Evolutionary conservation across 176 grass and related monocot species (phyloP), one percentile per base, ranked within the genome.

Genomic region (Olyra latifolia): DNA sequence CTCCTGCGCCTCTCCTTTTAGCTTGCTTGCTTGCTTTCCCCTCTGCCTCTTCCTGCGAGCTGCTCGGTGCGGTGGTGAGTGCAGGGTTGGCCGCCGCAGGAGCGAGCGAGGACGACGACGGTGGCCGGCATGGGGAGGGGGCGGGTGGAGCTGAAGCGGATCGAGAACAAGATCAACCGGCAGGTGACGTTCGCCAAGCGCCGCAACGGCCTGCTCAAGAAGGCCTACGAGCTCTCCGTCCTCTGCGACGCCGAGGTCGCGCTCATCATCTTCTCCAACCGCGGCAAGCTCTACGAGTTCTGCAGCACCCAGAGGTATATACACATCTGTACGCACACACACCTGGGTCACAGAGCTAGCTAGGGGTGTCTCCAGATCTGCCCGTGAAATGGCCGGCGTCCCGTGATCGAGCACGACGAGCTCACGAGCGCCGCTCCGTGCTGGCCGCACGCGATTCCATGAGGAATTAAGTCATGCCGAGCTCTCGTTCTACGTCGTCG

Each of bases 141-240:
- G 1, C 44, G 83, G 58, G 88, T 91, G 60, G 86, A 91, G 88
- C 83, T 94, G 7, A 85, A 83, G 86, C 59, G 83, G 88, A 91
- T 91, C 74, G 88, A 94, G 88, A 88, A 94, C 92, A 88, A 88
- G 92, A 91, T 84, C 75, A 94, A 86, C 86, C 70, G 86, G 22
- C 92, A 94, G 88, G 92, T 94, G 58, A 88, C 83, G 38, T 94
- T 94, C 80, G 75, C 92, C 27, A 94, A 94, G 88, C 88, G 92
- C 44, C 71, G 88, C 71, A 91, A 88, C 67, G 92, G 92, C 1
- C 76, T 94, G 29, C 83, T 94, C 79, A 94, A 91, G 88, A 94
- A 91, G 79, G 92, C 92, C 0, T 91, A 88, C 79, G 92, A 94
- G 88, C 92, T 94, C 50, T 91, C 88, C 38, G 86, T 94, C n/a